These are phyloP conservation scores for Senna tora DNA, from an alignment of 306 rosid genomes.

Conservation along the genomic window DNA sequence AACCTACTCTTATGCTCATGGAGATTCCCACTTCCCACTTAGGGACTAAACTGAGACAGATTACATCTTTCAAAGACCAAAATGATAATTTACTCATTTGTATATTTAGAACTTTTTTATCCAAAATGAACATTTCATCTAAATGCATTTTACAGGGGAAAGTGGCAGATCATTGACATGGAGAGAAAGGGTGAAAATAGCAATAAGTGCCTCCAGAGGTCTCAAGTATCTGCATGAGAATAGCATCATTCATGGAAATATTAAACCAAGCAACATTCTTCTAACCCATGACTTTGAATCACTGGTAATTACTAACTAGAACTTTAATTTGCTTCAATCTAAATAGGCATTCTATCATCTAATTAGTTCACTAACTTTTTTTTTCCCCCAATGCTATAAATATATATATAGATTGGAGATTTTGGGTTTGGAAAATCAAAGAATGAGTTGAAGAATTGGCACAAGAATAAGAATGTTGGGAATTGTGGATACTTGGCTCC, in stretches of 20 bases:
- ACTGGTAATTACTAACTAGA: slow-evolving; percentile 46
- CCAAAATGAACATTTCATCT: too few relatives aligned
- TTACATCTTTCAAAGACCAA: too few relatives aligned
- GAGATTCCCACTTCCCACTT: too few relatives aligned
- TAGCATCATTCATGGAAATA: slow-evolving; percentile 70
- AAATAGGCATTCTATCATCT: slow-evolving; percentile 1
- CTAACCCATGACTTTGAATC: slow-evolving; percentile 70
- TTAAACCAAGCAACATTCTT: slow-evolving; percentile 82
- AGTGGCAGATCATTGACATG: slow-evolving; percentile 55
- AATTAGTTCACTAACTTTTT: slow-evolving; percentile 7
- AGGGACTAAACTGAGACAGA: too few relatives aligned
- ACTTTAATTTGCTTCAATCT: too few relatives aligned
- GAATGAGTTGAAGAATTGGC: slow-evolving; percentile 27
- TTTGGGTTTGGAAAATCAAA: slow-evolving; percentile 42
- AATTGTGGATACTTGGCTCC: slow-evolving; percentile 44
- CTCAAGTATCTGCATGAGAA: slow-evolving; percentile 67
- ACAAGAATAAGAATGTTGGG: slow-evolving; percentile 15
- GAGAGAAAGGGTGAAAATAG: slow-evolving; percentile 76
- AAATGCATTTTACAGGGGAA: slow-evolving; percentile 55
- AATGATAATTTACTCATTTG: too few relatives aligned
- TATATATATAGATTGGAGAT: slow-evolving; percentile 46
- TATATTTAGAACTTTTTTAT: too few relatives aligned
- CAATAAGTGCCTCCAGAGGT: slow-evolving; percentile 72
- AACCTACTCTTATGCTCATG: too few relatives aligned
- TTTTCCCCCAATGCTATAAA: slow-evolving; percentile 8